These are phyloP conservation scores for Podosphaera aphanis DNA, from an alignment of 2,329 filamentous ascomycete genomes.

Conservation along the genomic window DNA sequence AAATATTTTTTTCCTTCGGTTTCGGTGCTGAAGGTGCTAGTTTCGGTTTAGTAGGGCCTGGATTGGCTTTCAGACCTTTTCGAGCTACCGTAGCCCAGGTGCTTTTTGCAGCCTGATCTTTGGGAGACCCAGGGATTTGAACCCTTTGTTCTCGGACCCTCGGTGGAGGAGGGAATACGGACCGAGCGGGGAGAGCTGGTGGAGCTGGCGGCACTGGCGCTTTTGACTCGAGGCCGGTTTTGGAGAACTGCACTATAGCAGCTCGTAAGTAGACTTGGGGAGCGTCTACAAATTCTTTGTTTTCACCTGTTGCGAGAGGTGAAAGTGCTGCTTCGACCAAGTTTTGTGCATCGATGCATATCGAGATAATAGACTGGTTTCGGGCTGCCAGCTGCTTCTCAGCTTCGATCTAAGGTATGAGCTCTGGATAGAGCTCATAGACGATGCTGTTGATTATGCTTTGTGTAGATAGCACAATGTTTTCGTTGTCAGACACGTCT, in stretches of 20 bases:
- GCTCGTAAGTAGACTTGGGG: background rate
- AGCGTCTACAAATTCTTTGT: background rate
- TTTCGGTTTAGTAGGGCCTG: background rate
- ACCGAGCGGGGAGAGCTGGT: background rate
- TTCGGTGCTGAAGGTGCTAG: background rate
- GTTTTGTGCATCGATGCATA: background rate
- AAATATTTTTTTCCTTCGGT: background rate
- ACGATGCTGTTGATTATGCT: background rate
- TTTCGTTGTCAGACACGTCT: background rate
- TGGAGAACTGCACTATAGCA: background rate
- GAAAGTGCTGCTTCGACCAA: background rate
- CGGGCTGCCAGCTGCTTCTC: background rate
- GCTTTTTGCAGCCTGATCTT: background rate
- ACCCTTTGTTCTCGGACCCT: background rate
- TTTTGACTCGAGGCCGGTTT: background rate
- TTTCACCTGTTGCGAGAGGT: background rate
- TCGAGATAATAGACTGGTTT: background rate
- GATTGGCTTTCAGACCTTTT: background rate
- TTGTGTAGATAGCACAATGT: background rate
- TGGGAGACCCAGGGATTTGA: background rate
- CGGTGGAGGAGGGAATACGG: background rate
- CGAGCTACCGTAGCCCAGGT: background rate
- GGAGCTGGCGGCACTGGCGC: background rate
- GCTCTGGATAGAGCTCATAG: background rate
- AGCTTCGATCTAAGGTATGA: background rate